These are phyloP conservation scores for Yamadazyma sp. DNA, from an alignment of 1,139 yeast genomes.

Conservation along the genomic window DNA sequence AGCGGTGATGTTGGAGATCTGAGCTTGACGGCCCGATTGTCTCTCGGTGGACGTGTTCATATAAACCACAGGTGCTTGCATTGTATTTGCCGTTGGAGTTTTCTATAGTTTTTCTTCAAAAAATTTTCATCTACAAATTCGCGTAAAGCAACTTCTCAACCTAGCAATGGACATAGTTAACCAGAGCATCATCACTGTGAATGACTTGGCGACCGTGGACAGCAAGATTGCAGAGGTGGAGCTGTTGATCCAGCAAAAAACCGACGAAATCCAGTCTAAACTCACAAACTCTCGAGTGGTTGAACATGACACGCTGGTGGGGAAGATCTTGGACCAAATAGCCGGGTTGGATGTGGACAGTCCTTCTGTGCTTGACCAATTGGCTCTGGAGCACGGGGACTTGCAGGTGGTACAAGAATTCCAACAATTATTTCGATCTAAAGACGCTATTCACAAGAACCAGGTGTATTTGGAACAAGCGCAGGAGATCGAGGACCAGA, in stretches of 20 bases:
- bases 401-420: conserved; percentile 17
- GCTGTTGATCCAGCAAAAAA: conserved; percentile 14
- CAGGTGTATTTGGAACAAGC: conserved; percentile 9
- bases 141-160: background rate
- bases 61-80: conserved; percentile 55
- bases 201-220: conserved; percentile 27
- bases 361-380: conserved; percentile 15
- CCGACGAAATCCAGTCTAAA: conserved; percentile 12
- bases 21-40: conserved; percentile 97
- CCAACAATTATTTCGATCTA: conserved; percentile 6
- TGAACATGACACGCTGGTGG: conserved; percentile 16
- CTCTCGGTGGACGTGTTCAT: conserved; percentile 84
- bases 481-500: conserved; percentile 6
- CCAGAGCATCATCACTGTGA: conserved; percentile 25
- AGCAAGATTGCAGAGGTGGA: conserved; percentile 21
- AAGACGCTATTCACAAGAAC: conserved; percentile 1
- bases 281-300: conserved; percentile 6
- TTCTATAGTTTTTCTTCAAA: background rate
- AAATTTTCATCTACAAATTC: conserved; percentile 1
- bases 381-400: conserved; percentile 17
- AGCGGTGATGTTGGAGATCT: conserved; percentile 93
- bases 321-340: conserved; percentile 10
- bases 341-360: conserved; percentile 3
- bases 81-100: conserved; percentile 11
- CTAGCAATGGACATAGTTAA: conserved; percentile 28